phyloP scores from a whole-genome alignment of 1,284 basidiomycete species.

The Cerrena zonata region DNA sequence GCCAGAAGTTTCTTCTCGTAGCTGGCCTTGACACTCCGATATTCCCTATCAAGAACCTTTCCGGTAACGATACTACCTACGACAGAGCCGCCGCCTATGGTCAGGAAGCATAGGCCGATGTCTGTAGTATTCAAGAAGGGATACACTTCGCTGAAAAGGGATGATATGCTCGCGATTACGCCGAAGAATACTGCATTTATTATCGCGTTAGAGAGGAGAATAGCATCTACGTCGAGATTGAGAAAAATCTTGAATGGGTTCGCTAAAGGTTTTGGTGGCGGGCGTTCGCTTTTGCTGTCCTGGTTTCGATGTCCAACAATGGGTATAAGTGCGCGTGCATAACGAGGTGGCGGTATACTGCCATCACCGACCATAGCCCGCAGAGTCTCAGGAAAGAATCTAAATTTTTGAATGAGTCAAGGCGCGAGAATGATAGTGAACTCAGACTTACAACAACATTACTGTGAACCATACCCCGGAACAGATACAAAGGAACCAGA shows the following conservation, averaged over 20 bases:
- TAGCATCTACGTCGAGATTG: conserved; percentile 52
- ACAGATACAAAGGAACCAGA: conserved; percentile 72
- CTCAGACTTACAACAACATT: conserved; percentile 45
- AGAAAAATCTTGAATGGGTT: conserved; percentile 60
- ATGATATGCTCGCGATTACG: conserved; percentile 59
- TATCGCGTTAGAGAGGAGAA: conserved; percentile 55
- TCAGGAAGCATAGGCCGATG: conserved; percentile 66
- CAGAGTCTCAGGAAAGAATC: conserved; percentile 49
- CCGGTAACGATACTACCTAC: conserved; percentile 46
- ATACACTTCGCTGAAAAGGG: conserved; percentile 54
- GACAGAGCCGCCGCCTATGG: conserved; percentile 55
- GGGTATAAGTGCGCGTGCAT: conserved; percentile 51
- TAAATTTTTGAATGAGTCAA: conserved; percentile 7
- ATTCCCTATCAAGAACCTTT: conserved; percentile 53
- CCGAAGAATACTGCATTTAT: conserved; percentile 60
- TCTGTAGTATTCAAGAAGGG: conserved; percentile 57
- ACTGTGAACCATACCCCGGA: conserved; percentile 48
- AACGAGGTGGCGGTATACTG: conserved; percentile 39
- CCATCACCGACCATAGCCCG: conserved; percentile 52
- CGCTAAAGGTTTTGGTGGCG: conserved; percentile 32
- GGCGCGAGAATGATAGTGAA: background rate
- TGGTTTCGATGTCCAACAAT: conserved; percentile 34
- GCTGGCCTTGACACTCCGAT: conserved; percentile 35
- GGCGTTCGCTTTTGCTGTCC: conserved; percentile 18
- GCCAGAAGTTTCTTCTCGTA: conserved; percentile 16